These are phyloP conservation scores for Schizochytrium sp. DNA, from an alignment of 108 stramenopile genomes.

Conservation along the genomic window DNA sequence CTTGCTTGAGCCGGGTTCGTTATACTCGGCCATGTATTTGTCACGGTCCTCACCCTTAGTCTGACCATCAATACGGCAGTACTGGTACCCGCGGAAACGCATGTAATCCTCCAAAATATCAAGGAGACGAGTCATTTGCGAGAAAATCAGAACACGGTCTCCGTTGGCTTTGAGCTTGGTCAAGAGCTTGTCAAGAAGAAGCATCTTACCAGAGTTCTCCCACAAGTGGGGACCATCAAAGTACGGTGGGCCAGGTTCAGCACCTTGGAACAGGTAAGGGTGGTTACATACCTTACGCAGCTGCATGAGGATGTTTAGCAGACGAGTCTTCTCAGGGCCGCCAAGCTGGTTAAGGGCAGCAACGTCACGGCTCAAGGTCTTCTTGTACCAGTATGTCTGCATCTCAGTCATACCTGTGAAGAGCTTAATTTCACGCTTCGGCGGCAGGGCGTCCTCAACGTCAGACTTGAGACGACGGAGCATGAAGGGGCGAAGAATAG, in stretches of 20 bases:
- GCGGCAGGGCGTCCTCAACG: slow-evolving; percentile 92
- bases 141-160: slow-evolving; percentile 78
- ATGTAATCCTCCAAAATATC: slow-evolving; percentile 79
- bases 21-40: slow-evolving; percentile 94
- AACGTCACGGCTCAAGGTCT: slow-evolving; percentile 89
- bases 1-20: slow-evolving; percentile 87
- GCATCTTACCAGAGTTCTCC: slow-evolving; percentile 96
- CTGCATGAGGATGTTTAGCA: slow-evolving; percentile 97
- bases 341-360: slow-evolving; percentile 89
- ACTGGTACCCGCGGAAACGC: slow-evolving; percentile 84
- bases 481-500: slow-evolving; percentile 96
- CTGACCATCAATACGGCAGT: slow-evolving; percentile 97
- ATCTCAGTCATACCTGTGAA: slow-evolving; percentile 90
- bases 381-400: slow-evolving; percentile 96
- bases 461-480: slow-evolving; percentile 96
- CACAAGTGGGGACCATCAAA: slow-evolving; percentile 97
- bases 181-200: slow-evolving; percentile 76
- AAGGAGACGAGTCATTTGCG: slow-evolving; percentile 76
- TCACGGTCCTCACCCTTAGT: slow-evolving; percentile 93
- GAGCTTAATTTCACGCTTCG: slow-evolving; percentile 94
- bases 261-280: slow-evolving; percentile 98
- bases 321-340: slow-evolving; percentile 89
- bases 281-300: slow-evolving; percentile 99
- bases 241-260: slow-evolving; percentile 95
- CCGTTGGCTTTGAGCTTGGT: slow-evolving; percentile 76